Base-by-base conservation (phyloP, 2,329 filamentous ascomycete genomes). In the Mollisiaceae sp. region DNA sequence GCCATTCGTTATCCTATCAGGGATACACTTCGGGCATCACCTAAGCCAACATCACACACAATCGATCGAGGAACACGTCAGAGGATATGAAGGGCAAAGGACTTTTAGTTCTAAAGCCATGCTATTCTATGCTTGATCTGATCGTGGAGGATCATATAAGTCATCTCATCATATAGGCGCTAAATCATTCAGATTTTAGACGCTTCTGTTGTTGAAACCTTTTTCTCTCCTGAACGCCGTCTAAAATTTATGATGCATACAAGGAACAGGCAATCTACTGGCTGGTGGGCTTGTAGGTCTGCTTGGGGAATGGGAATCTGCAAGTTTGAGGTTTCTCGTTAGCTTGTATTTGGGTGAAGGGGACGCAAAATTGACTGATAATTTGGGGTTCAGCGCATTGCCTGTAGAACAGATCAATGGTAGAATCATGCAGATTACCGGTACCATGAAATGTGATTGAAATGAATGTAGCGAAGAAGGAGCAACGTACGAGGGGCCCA, bases 401-500 rank as follows among this genome's bases (percentile, higher is more conserved):
- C 32, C 20, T 61, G 58, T 62, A 64, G 41, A 41, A 57, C 45
- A 63, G 14, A 35, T 57, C 18, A 61, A 67, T 69, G 39, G 39
- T 38, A 62, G 45, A 50, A 32, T 58, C 39, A 47, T 27, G 14
- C 9, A 8, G 15, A 22, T 36, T 59, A 18, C 32, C 20, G n/a
- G 11, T 54, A 27, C n/a, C 47, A 35, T 50, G 18, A 8, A 38
- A 20, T 41, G 55, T 57, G 55, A 39, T 14, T 12, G 27, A 3
- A 15, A 39, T 27, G 35, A 15, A 62, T 61, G 56, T 65, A 57
- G 63, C 59, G 47, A 64, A 64, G 57, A 22, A 62, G 20, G 39
- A 22, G n/a, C 5, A 60, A 91, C 91, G 85, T 90, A 98, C 91
- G 93, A 95, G 81, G 94, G 94, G 75, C 95, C 95, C 74, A 97